Conservation (phyloP, 257 asterid genomes). For the Anisodus acutangulus region DNA sequence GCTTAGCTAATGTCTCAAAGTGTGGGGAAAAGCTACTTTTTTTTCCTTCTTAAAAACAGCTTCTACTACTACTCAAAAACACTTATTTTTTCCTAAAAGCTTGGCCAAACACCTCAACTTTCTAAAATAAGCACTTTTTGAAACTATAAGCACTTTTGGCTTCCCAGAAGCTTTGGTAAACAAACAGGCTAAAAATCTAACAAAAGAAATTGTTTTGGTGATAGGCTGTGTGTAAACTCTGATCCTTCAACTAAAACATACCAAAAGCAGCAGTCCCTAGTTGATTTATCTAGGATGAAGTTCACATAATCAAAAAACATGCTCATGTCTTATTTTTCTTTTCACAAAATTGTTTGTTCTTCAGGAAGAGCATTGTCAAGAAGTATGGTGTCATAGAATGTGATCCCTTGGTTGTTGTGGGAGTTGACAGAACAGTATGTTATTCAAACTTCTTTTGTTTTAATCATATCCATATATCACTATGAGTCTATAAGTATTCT, state of each 20-base stretch:
- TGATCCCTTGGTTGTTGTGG: conserved; percentile 80
- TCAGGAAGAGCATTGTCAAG: conserved; percentile 70
- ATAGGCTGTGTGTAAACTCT: not conserved
- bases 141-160: too few species aligned
- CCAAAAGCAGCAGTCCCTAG: not conserved
- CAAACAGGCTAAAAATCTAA: too few species aligned
- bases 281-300: conserved; percentile 15
- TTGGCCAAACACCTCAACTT: too few species aligned
- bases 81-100: too few species aligned
- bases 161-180: too few species aligned
- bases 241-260: not conserved
- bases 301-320: not conserved
- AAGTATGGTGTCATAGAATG: conserved; percentile 93
- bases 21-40: too few species aligned
- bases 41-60: too few species aligned
- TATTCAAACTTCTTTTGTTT: not conserved
- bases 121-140: too few species aligned
- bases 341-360: conserved; percentile 28
- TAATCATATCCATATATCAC: not conserved
- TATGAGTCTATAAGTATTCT: not conserved
- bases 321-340: not conserved
- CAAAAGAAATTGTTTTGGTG: too few species aligned
- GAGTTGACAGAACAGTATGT: conserved; percentile 89
- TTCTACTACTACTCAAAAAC: too few species aligned
- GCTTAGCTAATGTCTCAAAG: too few species aligned